Conservation (phyloP, 202 grass and related monocot species). For the Dendrocalamus latiflorus region DNA sequence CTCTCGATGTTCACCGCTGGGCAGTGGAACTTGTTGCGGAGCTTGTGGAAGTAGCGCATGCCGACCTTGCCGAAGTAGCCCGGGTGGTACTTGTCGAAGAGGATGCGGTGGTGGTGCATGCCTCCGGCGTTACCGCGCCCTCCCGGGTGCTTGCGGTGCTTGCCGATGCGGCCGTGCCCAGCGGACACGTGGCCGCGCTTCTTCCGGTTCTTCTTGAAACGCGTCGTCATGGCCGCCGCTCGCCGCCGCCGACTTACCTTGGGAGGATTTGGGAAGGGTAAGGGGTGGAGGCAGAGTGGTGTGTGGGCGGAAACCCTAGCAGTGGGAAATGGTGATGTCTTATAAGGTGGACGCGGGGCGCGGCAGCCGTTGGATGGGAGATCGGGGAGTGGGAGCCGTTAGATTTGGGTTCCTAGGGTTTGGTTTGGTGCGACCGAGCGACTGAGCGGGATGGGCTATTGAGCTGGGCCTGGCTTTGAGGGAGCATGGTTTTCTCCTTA, state of each 20-base stretch:
- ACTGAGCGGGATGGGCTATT: too few relatives aligned
- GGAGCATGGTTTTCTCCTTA: too few relatives aligned
- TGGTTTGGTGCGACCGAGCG: too few relatives aligned
- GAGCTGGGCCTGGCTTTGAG: too few relatives aligned
- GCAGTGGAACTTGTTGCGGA: slow-evolving; percentile 79
- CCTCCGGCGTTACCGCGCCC: slow-evolving; percentile 91
- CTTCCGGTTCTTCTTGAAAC: slow-evolving; percentile 92
- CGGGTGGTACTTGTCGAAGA: slow-evolving; percentile 95
- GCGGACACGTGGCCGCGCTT: slow-evolving; percentile 87
- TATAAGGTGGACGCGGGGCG: too few relatives aligned
- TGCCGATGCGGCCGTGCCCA: slow-evolving; percentile 77
- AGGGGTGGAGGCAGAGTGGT: slow-evolving; percentile 21
- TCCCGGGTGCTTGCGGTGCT: slow-evolving; percentile 92
- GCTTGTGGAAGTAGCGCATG: slow-evolving; percentile 97
- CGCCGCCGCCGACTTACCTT: slow-evolving; percentile 29
- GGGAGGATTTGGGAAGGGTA: not conserved
- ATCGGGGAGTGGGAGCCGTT: too few relatives aligned
- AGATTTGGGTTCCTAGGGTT: too few relatives aligned
- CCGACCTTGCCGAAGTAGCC: slow-evolving; percentile 93
- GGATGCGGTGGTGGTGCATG: slow-evolving; percentile 97
- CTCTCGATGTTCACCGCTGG: slow-evolving; percentile 68
- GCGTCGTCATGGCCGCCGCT: slow-evolving; percentile 79
- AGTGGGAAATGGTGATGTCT: not conserved
- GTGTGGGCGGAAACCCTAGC: slow-evolving; percentile 34
- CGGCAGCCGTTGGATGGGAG: too few relatives aligned